Evolutionary conservation across 2,329 filamentous ascomycete genomes (phyloP), one percentile per base, ranked within the genome.

Genomic region (Fusarium chlamydosporum): DNA sequence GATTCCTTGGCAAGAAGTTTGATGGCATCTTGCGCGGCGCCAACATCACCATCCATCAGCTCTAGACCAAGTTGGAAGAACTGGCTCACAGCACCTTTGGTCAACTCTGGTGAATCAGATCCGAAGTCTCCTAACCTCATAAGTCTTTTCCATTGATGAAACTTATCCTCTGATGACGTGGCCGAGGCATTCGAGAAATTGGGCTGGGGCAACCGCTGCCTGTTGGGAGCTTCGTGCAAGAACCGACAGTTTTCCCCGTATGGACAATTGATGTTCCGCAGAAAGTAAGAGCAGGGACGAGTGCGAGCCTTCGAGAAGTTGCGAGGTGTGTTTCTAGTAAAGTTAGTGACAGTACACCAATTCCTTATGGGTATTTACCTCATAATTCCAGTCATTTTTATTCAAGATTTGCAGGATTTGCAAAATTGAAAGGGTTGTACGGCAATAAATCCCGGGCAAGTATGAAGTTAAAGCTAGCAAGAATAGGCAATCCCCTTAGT

Each of bases 41-140:
- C 41, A 16, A 55, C 26, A 4, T 55, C 52, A 29, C 52, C 52
- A 4, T 46, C 40, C 52, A 55, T 38, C 16, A 55, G 4, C 1
- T 46, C 40, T 4, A 55, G 12, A 31, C 52, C 52, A 8, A 55
- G 16, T 12, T 55, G 41, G 23, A 55, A 55, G 52, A 55, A 55
- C 0, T 16, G 33, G 2, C 40, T 13, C 20, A 20, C 52, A 6
- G 1, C 9, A 9, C 13, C 1, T 12, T 20, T 35, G 3, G 41
- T 55, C 52, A 55, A 37, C 23, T 55, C 31, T 7, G 33, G 9
- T 10, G 41, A 55, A 5, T 38, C 34, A 6, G 9, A 55, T 11
- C 52, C 52, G 1, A 11, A 9, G n/a, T 55, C 52, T 3, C 41
- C 52, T 3, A 55, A 4, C 4, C 29, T 37, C 4, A 55, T 13